Evolutionary conservation across 768 basidiomycete genomes (phyloP).

Genomic region (Phaffia tasmanica): DNA sequence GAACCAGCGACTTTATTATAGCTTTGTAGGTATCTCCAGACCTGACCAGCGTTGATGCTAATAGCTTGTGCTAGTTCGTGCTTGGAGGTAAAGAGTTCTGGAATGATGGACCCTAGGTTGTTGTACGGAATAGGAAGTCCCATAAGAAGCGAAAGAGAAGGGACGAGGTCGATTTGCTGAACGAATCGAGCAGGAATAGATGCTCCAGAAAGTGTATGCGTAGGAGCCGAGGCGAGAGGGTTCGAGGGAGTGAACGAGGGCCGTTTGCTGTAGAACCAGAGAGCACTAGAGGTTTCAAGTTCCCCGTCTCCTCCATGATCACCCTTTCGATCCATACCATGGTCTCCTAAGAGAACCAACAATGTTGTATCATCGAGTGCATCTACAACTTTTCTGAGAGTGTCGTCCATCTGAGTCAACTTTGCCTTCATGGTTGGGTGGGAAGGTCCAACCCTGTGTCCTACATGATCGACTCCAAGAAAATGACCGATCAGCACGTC

Average conservation of each 20-base stretch:
- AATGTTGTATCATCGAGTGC: constrained; percentile 66
- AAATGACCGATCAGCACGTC: constrained; percentile 86
- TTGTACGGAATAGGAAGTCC: constrained; percentile 92
- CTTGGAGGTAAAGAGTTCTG: constrained; percentile 65
- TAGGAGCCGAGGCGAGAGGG: constrained; percentile 30
- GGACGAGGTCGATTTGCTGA: constrained; percentile 88
- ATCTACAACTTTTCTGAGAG: constrained; percentile 61
- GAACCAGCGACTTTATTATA: constrained; percentile 57
- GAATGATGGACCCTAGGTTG: constrained; percentile 82
- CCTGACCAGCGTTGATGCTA: constrained; percentile 59
- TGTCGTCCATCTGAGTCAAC: constrained; percentile 72
- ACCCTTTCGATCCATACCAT: constrained; percentile 89
- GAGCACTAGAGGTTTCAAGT: constrained; percentile 68
- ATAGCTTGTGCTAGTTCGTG: constrained; percentile 45
- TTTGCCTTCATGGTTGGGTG: constrained; percentile 77
- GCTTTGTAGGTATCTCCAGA: constrained; percentile 60
- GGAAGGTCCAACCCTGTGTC: constrained; percentile 84
- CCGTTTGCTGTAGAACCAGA: constrained; percentile 89
- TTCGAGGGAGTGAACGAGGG: constrained; percentile 32
- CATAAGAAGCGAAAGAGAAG: constrained; percentile 74
- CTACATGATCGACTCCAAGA: constrained; percentile 91
- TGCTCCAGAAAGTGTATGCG: constrained; percentile 32
- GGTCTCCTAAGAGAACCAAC: constrained; percentile 83
- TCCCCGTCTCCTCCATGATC: constrained; percentile 89
- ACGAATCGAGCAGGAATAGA: constrained; percentile 48